A percentile compares a stretch with the other conserved stretches of the same genome.
Evolutionary conservation across 2,329 filamentous ascomycete species (phyloP).

Genomic region (Cyphellophora europaea): DNA sequence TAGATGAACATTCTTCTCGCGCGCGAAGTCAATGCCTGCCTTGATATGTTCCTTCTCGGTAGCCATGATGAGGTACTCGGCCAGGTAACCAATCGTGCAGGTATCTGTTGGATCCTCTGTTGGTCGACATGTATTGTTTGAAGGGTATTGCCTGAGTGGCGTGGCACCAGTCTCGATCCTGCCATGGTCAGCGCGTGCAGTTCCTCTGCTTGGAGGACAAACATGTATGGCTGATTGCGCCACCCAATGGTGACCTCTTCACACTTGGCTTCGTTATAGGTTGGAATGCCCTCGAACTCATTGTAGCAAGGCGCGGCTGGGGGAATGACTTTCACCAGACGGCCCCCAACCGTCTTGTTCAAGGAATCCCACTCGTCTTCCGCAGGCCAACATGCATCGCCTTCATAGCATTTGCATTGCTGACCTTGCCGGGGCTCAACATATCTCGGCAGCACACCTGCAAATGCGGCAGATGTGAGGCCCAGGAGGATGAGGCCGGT

Average conservation of each 20-base stretch:
- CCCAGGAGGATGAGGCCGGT: no score
- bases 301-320: conserved; percentile 27
- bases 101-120: conserved; percentile 14
- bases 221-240: conserved; percentile 19
- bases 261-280: conserved; percentile 19
- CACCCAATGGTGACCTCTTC: conserved; percentile 18
- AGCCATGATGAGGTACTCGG: conserved; percentile 20
- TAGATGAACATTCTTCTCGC: conserved; percentile 17
- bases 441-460: no score
- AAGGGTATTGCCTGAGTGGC: conserved; percentile 18
- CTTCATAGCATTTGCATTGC: no score
- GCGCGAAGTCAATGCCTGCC: conserved; percentile 10
- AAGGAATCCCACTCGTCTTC: conserved; percentile 21
- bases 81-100: conserved; percentile 22
- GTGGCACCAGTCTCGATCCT: no score
- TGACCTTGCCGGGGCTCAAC: no score
- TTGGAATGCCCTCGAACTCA: no score
- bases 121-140: conserved; percentile 20
- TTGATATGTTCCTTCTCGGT: conserved; percentile 4
- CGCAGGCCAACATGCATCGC: conserved; percentile 27
- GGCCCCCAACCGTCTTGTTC: conserved; percentile 25
- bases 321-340: conserved; percentile 24
- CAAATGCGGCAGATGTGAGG: no score
- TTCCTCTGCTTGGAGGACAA: conserved; percentile 20
- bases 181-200: conserved; percentile 21